Evolutionary conservation across 2,329 filamentous ascomycete species (phyloP).

Genomic region (Cytospora schulzeri): DNA sequence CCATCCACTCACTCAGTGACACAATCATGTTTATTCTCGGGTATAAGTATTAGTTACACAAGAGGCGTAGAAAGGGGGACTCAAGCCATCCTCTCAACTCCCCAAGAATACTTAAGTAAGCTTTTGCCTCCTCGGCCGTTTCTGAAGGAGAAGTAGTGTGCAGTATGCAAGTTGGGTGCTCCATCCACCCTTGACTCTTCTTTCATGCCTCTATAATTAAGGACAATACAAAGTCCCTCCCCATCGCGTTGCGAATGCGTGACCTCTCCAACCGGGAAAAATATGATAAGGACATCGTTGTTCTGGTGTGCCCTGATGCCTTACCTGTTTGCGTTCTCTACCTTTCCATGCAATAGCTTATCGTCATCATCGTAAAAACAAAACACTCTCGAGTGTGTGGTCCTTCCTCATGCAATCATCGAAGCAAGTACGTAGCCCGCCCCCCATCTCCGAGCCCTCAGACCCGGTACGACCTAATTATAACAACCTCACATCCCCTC

Average conservation of each 20-base stretch:
- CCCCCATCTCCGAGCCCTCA: not conserved
- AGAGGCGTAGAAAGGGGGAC: slow-evolving; percentile 4
- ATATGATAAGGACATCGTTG: not conserved
- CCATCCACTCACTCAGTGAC: not conserved
- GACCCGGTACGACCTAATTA: no score
- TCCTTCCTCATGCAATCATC: not conserved
- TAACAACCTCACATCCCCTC: slow-evolving; percentile 46
- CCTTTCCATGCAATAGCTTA: not conserved
- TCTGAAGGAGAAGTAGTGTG: no score
- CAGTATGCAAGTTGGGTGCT: no score
- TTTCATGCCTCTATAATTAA: not conserved
- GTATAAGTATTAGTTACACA: slow-evolving; percentile 8
- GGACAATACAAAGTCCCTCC: not conserved
- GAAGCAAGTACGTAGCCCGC: not conserved
- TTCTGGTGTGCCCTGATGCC: not conserved
- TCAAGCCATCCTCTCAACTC: slow-evolving; percentile 22
- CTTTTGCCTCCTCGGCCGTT: no score
- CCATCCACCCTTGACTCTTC: no score
- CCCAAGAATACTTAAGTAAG: no score
- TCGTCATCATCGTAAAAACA: not conserved
- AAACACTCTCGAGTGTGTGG: not conserved
- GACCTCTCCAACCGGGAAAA: not conserved
- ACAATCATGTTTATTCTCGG: slow-evolving; percentile 6
- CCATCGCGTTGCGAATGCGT: not conserved
- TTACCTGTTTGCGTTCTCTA: not conserved